phyloP scores from a whole-genome alignment of 1,284 basidiomycete species.

The Fistulinella cinereoalba region DNA sequence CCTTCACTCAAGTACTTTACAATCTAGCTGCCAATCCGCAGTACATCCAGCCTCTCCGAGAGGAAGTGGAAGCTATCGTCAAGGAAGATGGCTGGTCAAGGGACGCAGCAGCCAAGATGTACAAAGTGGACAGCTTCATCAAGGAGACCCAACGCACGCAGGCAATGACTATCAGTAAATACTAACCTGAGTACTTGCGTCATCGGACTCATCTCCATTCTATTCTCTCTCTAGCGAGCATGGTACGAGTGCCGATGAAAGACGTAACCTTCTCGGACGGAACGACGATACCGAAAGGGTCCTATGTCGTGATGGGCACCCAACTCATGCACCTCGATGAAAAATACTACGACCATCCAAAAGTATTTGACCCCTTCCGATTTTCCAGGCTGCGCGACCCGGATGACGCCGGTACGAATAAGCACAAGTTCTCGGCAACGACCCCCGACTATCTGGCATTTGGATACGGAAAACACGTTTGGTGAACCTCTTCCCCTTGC shows the following conservation, averaged over 20 bases:
- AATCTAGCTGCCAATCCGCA: slow-evolving; percentile 38
- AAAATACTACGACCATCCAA: not conserved
- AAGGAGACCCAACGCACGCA: slow-evolving; percentile 39
- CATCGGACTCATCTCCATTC: not conserved
- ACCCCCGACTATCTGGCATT: slow-evolving; percentile 6
- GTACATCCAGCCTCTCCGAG: slow-evolving; percentile 37
- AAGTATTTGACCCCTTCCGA: not conserved
- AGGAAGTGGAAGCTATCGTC: slow-evolving; percentile 37
- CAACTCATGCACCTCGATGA: not conserved
- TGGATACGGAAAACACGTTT: slow-evolving; percentile 10
- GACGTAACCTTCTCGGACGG: not conserved
- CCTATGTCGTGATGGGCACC: not conserved
- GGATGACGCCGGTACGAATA: not conserved
- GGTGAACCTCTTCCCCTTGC: not conserved
- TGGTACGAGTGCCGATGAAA: not conserved
- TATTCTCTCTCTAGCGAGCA: not conserved
- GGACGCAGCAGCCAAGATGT: slow-evolving; percentile 38
- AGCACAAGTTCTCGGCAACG: slow-evolving; percentile 5
- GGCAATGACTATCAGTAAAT: slow-evolving; percentile 28
- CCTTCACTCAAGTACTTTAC: slow-evolving; percentile 37
- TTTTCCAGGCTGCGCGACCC: not conserved
- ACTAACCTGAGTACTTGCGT: not conserved
- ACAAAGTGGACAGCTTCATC: slow-evolving; percentile 46
- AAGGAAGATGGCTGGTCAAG: slow-evolving; percentile 43
- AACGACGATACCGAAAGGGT: not conserved